Conservation (phyloP, 208 protist genomes). For the Acanthamoeba comandoni region DNA sequence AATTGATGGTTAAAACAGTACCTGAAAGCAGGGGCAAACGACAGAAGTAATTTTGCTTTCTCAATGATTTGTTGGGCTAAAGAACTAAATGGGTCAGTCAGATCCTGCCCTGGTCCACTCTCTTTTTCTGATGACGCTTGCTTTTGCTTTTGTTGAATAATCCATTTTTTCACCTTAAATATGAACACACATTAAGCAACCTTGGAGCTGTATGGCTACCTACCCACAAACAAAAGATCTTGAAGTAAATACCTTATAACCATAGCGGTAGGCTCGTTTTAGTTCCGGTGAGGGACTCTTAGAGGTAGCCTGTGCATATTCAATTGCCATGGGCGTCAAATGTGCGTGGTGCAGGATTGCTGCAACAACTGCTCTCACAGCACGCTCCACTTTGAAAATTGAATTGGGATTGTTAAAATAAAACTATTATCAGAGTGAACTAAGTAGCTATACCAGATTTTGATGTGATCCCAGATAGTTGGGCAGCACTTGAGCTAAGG, state of each 20-base stretch:
- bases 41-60: not conserved
- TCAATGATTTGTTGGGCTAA: not conserved
- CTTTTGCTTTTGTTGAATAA: conserved; percentile 24
- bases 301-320: not conserved
- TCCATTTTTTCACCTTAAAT: conserved; percentile 29
- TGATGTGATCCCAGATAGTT: conserved; percentile 15
- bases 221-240: no score
- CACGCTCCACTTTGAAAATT: conserved; percentile 35
- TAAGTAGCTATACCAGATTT: not conserved
- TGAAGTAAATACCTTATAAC: not conserved
- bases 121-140: conserved; percentile 8
- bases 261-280: conserved; percentile 46
- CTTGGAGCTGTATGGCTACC: no score
- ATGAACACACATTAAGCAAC: no score
- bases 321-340: not conserved
- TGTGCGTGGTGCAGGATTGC: conserved; percentile 15
- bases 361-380: not conserved
- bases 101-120: not conserved
- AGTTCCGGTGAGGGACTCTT: not conserved
- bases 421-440: not conserved
- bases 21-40: not conserved
- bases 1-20: not conserved
- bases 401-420: not conserved
- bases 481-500: not conserved
- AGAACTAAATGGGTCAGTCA: not conserved